Evolutionary conservation across 129 eudicot species (phyloP), one percentile per base, ranked within the genome.

Genomic region (Flaveria robusta): DNA sequence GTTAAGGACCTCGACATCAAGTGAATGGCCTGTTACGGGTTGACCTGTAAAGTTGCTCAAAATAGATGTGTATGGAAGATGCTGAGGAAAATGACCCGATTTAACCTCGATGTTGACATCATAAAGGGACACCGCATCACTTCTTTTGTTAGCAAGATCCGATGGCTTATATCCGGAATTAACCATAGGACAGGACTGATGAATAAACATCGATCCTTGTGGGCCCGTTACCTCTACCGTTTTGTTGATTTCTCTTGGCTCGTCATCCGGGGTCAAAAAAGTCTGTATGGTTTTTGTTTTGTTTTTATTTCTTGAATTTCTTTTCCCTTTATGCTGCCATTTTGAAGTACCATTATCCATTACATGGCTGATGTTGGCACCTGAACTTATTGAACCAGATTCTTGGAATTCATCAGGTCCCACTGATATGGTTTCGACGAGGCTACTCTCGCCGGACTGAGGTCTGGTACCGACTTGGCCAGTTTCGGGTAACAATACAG

Each of bases 321-420:
- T 73, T 80, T 87, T 93, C 66, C 97, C 89, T 84, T 90, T 93
- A 41, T 56, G 77, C 85, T 86, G 87, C 98, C 98, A 93, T 77
- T 86, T 77, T 27, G 97, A 90, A 54, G 90, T 74, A 41, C 88
- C 86, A 67, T 45, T 34, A 43, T 84, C 86, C 16, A 81, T 63
- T 23, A 60, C 31, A 0, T 64, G 84, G 83, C 58, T 76, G 26
- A 76, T 55, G 60, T 77, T 67, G 58, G 87, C 82, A 54, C 88
- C 91, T 7, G 91, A 90, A 70, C 83, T 81, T 46, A 80, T 75
- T 9, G 87, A 83, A 56, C 86, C 96, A 13, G 88, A 79, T 72
- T 89, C 96, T 51, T 83, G 82, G 34, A 82, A 76, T 62, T 86
- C 91, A 18, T 82, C 83, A 5, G 71, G 83, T 41, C 86, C 87